Base-by-base conservation (phyloP, 2,329 filamentous ascomycete genomes). In the Apiospora sp. region DNA sequence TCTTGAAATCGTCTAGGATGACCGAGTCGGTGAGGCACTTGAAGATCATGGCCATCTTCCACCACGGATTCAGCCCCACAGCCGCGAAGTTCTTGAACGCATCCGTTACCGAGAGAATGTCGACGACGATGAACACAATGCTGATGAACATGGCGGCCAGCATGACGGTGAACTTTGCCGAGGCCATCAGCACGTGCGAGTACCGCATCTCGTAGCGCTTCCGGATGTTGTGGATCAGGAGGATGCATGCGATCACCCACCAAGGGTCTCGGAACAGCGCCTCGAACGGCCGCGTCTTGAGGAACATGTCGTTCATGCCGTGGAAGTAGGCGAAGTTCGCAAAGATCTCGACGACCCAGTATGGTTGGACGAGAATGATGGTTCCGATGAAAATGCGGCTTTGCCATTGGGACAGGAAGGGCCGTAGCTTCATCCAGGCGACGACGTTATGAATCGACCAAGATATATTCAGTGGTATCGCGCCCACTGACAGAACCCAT, bases 1-100 rank as follows among this genome's bases (percentile, higher is more conserved):
- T 91, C 77, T 92, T 92, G 86, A 92, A 92, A 76, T 92, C 91
- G 77, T 92, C 91, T 14, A 92, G 86, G 70, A 92, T 87, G 70
- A 92, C 89, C 0, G 87, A 90, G 77, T 92, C 91, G 27, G 90
- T 91, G 67, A 92, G 84, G 74, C 91, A 92, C 80, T 92, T 92
- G 84, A 91, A 92, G 30, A 92, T 87, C 67, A 91, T 89, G 0
- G 87, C 86, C 14, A 91, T 78, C 78, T 85, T 89, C 90, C 90
- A 92, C 79, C 91, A 92, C 0, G 90, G 90, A 76, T 92, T 90
- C 76, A 92, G 88, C n/a, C 73, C 73, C 43, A 71, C n/a, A 19
- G 67, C 27, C 46, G 27, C 61, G 19, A 74, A 89, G 0, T 86
- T 83, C 0, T 84, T 76, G 34, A 90, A 83, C 0, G 83, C 86